These are phyloP conservation scores for Botrytis fabae DNA, from an alignment of 2,329 filamentous ascomycete species.

Conservation along the genomic window DNA sequence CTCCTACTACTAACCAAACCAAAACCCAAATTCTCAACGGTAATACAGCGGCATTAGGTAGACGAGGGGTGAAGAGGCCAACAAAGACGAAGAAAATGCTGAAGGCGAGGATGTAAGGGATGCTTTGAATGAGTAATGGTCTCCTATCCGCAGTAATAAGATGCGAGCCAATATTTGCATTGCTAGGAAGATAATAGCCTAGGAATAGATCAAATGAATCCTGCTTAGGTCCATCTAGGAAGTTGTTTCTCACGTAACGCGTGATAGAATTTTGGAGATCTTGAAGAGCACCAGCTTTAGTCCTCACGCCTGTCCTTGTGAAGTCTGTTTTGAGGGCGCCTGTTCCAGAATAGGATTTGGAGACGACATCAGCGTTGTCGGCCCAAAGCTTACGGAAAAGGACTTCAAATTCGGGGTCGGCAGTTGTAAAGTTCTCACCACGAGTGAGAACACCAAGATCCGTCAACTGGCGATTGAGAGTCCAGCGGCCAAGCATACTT, in stretches of 20 bases:
- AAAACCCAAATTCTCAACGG: constrained; percentile 80
- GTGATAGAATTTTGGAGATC: constrained; percentile 87
- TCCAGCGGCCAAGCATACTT: constrained; percentile 91
- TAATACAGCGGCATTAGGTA: constrained; percentile 74
- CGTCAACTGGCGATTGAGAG: constrained; percentile 82
- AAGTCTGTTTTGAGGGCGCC: constrained; percentile 98
- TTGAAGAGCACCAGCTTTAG: constrained; percentile 78
- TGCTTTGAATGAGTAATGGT: constrained; percentile 85
- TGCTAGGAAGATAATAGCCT: constrained; percentile 77
- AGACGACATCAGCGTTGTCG: constrained; percentile 96
- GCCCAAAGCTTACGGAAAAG: constrained; percentile 98
- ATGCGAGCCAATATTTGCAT: constrained; percentile 60
- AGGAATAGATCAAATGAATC: constrained; percentile 95
- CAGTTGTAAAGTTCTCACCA: constrained; percentile 73
- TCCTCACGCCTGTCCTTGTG: constrained; percentile 88
- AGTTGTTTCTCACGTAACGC: constrained; percentile 92
- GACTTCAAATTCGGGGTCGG: constrained; percentile 80
- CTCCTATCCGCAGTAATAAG: constrained; percentile 81
- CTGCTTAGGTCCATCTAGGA: constrained; percentile 87
- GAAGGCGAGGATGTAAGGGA: constrained; percentile 79
- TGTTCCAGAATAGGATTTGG: constrained; percentile 89
- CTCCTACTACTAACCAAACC: constrained; percentile 70
- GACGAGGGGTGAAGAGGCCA: constrained; percentile 68
- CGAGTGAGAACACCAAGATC: constrained; percentile 77
- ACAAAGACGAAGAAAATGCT: constrained; percentile 82